phyloP scores from a whole-genome alignment of 306 rosid genomes.

The Glycine tomentella region DNA sequence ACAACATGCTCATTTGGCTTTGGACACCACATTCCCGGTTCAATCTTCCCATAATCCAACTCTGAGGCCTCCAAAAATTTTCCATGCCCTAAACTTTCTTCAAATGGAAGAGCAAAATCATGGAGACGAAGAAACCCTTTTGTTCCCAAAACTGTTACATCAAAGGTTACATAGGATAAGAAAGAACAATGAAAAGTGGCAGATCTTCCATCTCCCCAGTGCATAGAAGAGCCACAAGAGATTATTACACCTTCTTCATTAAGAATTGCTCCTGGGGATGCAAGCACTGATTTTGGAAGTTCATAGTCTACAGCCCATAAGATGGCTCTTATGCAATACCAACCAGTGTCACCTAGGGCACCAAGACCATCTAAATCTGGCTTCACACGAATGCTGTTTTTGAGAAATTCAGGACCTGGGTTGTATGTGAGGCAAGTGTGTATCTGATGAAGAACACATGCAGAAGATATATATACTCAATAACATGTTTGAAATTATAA shows the following conservation, averaged over 20 bases:
- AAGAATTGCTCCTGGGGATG: slow-evolving; percentile 39
- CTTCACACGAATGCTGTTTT: slow-evolving; percentile 40
- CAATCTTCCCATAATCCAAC: slow-evolving; percentile 47
- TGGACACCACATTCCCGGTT: slow-evolving; percentile 50
- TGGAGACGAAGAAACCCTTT: slow-evolving; percentile 48
- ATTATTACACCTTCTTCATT: slow-evolving; percentile 51
- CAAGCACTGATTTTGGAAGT: slow-evolving; percentile 51
- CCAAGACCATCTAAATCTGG: slow-evolving; percentile 60
- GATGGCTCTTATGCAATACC: slow-evolving; percentile 58
- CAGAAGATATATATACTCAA: neutral
- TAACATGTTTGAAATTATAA: neutral
- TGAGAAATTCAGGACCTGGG: slow-evolving; percentile 47
- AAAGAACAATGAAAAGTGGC: slow-evolving; percentile 51
- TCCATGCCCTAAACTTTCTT: slow-evolving; percentile 44
- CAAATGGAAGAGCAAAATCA: slow-evolving; percentile 47
- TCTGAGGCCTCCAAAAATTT: slow-evolving; percentile 41
- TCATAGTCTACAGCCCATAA: slow-evolving; percentile 52
- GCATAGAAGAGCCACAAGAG: slow-evolving; percentile 54
- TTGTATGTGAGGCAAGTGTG: slow-evolving; percentile 53
- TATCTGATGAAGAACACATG: slow-evolving; percentile 40
- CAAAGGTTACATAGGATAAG: slow-evolving; percentile 42
- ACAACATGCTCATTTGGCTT: slow-evolving; percentile 44
- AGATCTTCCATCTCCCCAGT: slow-evolving; percentile 52
- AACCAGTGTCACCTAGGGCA: slow-evolving; percentile 55
- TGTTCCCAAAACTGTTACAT: slow-evolving; percentile 46